Evolutionary conservation across 2,329 filamentous ascomycete genomes (phyloP).

Genomic region (Leptoxyphium fumago): DNA sequence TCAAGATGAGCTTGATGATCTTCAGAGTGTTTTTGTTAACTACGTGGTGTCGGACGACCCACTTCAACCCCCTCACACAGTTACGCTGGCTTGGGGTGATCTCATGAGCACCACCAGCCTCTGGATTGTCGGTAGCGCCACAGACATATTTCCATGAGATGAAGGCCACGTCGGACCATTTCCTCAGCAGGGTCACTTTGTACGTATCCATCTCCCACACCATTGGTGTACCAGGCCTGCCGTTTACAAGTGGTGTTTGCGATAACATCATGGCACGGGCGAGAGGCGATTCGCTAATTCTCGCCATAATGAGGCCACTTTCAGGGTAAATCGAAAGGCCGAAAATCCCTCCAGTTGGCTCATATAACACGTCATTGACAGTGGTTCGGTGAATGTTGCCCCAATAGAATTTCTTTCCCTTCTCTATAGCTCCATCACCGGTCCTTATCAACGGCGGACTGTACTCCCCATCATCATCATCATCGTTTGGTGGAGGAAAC

Average conservation of each 20-base stretch:
- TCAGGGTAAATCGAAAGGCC: background rate
- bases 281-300: background rate
- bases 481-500: background rate
- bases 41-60: background rate
- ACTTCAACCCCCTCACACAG: background rate
- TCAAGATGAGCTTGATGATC: background rate
- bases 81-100: background rate
- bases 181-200: background rate
- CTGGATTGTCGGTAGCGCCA: background rate
- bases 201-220: background rate
- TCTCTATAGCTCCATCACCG: background rate
- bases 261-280: background rate
- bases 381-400: background rate
- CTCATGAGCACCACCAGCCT: too few species aligned
- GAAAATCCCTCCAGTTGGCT: background rate
- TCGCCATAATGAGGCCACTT: background rate
- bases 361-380: too few species aligned
- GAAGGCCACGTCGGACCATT: background rate
- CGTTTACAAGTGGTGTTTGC: background rate
- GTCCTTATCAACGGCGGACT: background rate
- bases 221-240: background rate
- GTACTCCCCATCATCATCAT: background rate
- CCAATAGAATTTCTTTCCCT: background rate
- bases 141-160: background rate
- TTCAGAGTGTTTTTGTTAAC: background rate